Evolutionary conservation across 768 basidiomycete genomes (phyloP), one percentile per base, ranked within the genome.

Genomic region (Jaapia argillacea): DNA sequence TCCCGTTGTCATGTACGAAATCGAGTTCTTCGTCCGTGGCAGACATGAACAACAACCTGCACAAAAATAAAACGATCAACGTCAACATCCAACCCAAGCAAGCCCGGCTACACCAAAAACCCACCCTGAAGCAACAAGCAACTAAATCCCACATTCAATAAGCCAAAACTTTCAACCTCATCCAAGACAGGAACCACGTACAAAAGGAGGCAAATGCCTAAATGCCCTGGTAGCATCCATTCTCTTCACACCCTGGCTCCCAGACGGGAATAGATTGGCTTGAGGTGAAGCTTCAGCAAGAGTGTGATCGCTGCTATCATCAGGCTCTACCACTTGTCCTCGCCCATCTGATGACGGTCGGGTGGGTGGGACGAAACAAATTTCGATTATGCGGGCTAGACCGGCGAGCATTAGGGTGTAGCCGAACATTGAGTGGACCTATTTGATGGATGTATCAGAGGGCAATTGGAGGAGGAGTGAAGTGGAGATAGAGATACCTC

Each of bases 21-120:
- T 71, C 54, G 23, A 94, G 65, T 58, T 94, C 88, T 63, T 97
- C 92, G 57, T 97, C 90, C 0, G 93, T 96, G 0, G 83, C 93
- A 12, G 85, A 85, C 78, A 94, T 89, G 69, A 97, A 96, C 14
- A 90, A 62, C 2, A 91, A 60, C 4, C 87, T 85, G 45, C 1
- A 24, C 28, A 10, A n/a, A 44, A 1, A 45, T 16, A 33, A 16
- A 10, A 33, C 28, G 10, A 10, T 33, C 16, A 10, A 16, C 28
- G 10, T 33, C 10, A 16, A 33, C 28, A 33, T 33, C 10, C 10
- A 16, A 33, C 10, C 28, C 10, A 18, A 13, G 50, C 68, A 53
- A 61, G 84, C 83, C 85, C 86, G 43, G 85, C 74, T 14, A 81
- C 65, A 12, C 84, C 73, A 24, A 91, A 18, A 13, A 51, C 68